Evolutionary conservation across 2,329 filamentous ascomycete species (phyloP), one percentile per base, ranked within the genome.

Genomic region (Penicillium sp.): DNA sequence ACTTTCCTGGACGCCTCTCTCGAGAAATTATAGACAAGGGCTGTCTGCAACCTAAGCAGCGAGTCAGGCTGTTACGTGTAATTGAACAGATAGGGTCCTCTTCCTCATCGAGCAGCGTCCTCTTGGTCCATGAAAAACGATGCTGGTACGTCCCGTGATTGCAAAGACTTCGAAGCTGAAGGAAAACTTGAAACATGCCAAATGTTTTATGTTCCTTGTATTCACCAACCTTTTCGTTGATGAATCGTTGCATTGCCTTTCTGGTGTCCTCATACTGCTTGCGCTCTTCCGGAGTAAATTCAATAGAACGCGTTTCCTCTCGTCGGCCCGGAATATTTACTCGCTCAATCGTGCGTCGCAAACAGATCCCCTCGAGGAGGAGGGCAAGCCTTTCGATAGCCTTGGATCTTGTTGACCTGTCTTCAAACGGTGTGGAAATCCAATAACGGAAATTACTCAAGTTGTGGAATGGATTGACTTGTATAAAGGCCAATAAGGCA

Each of bases 81-180:
- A 52, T 28, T 12, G 50, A 52, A 18, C 50, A 52, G 24, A 46
- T n/a, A 30, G 50, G 42, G 28, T 52, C 28, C n/a, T 20, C 42
- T 26, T 52, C 50, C 5, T 73, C 72, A n/a, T 78, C 69, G 8
- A 66, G 49, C 9, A 69, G 38, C 40, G 68, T 69, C 3, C 67
- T 66, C 24, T 66, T 68, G 43, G 65, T 65, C 77, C 77, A 80
- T 1, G 74, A 76, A 46, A 78, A 76, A 0, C 63, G 66, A 35
- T 76, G 71, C 58, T 80, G 78, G 60, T 70, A 77, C 0, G 79
- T 81, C 0, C 78, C 79, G 58, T 80, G 78, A 55, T 81, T 81
- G 63, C 78, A 80, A 1, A 81, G 59, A 5, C 79, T 74, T 0
- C 78, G 72, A 12, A 81, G 62, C 57, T 80, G 77, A 0, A 81